A percentile compares a stretch with the other conserved stretches of the same genome.
Evolutionary conservation across 148 eudicot genomes (phyloP).

Genomic region (Fallopia convolvulus): DNA sequence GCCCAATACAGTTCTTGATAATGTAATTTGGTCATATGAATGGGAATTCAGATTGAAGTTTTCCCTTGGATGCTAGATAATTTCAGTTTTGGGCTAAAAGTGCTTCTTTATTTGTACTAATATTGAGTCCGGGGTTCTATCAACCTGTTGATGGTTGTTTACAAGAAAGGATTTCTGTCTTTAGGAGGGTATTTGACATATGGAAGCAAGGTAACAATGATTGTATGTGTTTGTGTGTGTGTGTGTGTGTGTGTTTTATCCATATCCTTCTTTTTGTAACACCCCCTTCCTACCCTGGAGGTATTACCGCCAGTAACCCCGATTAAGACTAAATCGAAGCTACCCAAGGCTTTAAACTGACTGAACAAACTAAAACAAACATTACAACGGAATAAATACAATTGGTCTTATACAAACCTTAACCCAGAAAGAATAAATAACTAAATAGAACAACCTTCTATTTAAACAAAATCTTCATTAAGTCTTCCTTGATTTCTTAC

Average conservation of each 20-base stretch:
- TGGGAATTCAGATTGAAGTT: conserved; percentile 1
- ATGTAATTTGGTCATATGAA: neutral
- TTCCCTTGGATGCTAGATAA: neutral
- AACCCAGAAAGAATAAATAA: no score
- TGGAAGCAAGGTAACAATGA: conserved; percentile 69
- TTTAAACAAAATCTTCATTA: no score
- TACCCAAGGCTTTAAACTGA: no score
- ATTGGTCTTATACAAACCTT: no score
- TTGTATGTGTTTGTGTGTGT: no score
- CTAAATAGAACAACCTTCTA: no score
- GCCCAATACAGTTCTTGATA: neutral
- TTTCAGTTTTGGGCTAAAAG: neutral
- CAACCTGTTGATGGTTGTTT: conserved; percentile 73
- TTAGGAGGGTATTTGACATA: conserved; percentile 81
- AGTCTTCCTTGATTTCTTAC: no score
- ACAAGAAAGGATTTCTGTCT: conserved; percentile 70
- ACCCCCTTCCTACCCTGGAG: no score
- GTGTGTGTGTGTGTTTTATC: neutral
- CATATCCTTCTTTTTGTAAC: neutral
- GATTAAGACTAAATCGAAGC: no score
- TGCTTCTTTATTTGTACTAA: neutral
- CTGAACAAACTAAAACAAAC: no score
- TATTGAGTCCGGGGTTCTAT: conserved; percentile 72
- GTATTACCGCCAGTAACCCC: no score
- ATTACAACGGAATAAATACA: no score